Percentiles rank a stretch among this genome's conserved stretches.
Evolutionary conservation across 75 land plant species (phyloP).

Genomic region (Cryptomeria japonica): DNA sequence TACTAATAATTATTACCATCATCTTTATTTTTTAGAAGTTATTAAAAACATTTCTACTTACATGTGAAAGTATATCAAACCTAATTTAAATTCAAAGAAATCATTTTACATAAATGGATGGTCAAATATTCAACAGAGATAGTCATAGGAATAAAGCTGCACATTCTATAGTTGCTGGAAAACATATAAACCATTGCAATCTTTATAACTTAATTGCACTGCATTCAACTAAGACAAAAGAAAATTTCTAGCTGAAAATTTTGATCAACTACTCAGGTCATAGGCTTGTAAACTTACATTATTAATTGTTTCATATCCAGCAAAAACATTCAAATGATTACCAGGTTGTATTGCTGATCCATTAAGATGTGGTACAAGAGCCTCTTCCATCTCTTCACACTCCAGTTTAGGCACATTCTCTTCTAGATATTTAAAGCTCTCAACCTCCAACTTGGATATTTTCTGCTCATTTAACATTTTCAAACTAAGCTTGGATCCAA

Average conservation of each 20-base stretch:
- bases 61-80: no score
- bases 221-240: not conserved
- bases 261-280: not conserved
- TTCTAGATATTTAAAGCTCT: not conserved
- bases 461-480: not conserved
- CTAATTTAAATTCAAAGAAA: no score
- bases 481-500: not conserved
- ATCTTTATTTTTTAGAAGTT: no score
- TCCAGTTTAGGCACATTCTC: slow-evolving; percentile 22
- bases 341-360: slow-evolving; percentile 85
- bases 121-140: no score
- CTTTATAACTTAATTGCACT: no score
- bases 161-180: no score
- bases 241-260: not conserved
- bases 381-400: slow-evolving; percentile 86
- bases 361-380: slow-evolving; percentile 90
- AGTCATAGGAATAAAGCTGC: no score
- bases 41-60: no score
- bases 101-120: no score
- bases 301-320: slow-evolving; percentile 84
- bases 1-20: no score
- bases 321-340: slow-evolving; percentile 82
- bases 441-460: not conserved
- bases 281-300: slow-evolving; percentile 46
- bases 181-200: no score